phyloP scores from a whole-genome alignment of 2,329 filamentous ascomycete genomes.

The Paraphaeosphaeria minitans region DNA sequence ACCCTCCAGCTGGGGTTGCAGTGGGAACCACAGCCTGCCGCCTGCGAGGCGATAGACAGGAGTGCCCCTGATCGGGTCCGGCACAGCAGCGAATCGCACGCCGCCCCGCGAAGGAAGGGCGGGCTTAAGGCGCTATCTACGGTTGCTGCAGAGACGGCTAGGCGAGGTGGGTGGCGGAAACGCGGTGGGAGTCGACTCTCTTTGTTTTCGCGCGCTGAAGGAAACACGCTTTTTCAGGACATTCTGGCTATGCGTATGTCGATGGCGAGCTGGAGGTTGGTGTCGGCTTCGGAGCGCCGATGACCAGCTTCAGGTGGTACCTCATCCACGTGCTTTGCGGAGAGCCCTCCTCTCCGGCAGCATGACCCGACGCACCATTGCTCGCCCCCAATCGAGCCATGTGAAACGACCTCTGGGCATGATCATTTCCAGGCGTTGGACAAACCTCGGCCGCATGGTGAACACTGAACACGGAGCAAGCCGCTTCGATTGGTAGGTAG shows the following conservation, averaged over 20 bases:
- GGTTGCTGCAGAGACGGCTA: conserved; percentile 22
- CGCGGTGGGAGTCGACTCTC: background rate
- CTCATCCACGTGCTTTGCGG: conserved; percentile 3
- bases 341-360: background rate
- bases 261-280: background rate
- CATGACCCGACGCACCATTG: background rate
- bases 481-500: conserved; percentile 1
- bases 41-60: conserved; percentile 11
- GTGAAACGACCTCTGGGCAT: conserved; percentile 6
- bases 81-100: conserved; percentile 10
- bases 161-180: background rate
- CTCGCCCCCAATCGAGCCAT: background rate
- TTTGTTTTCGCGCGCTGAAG: background rate
- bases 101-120: conserved; percentile 7
- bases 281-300: background rate
- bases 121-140: conserved; percentile 13
- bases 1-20: conserved; percentile 29
- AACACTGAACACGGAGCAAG: too few species aligned
- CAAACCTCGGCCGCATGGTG: background rate
- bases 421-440: conserved; percentile 1
- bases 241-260: background rate
- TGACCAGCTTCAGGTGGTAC: background rate
- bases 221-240: background rate
- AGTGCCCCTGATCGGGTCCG: conserved; percentile 20
- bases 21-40: conserved; percentile 23